Base-by-base conservation (phyloP, 306 rosid genomes). In the Dicorynia guianensis region DNA sequence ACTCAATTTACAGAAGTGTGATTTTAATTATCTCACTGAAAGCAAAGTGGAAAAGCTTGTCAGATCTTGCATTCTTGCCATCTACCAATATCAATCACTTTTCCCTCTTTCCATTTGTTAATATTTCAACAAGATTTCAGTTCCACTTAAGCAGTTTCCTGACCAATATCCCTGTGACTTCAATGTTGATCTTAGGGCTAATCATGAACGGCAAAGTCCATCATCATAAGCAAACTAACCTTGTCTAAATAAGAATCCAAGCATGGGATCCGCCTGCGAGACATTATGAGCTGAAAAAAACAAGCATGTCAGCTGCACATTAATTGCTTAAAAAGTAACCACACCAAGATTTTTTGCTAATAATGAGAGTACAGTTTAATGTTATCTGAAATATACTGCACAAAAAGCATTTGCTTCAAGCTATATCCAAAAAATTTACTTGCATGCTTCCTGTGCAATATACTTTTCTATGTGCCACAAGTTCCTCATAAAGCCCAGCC, bases 161-260 rank as follows among this genome's bases (percentile, higher is more conserved):
- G 46, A 71, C 34, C 57, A 13, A 4, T 52, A 64, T 4, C 62
- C 63, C 75, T 40, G 49, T 35, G n/a, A 59, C 30, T 30, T 53
- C 36, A 47, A 59, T 19, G 18, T 13, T 18, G 20, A 44, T 69
- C 66, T 46, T 11, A 61, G 13, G 39, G 58, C 48, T 33, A 61
- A 17, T 53, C 56, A 7, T 42, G 40, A 42, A 55, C 47, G 17
- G 39, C n/a, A 17, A 63, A 52, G 57, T 48, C 49, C 17, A 71
- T 54, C 67, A 55, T 38, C 74, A 18, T 63, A 55, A 34, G 34
- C 36, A 71, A 56, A 64, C 88, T 59, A 18, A 91, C 97, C 98
- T 92, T 95, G 81, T 95, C 98, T 77, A 92, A 82, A 80, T 88
- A 92, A 73, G 97, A 95, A 87, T 92, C 98, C 95, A 92, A 83